Evolutionary conservation across 192 early-diverging fungal genomes (phyloP), one percentile per base, ranked within the genome.

Genomic region (Coemansia sp.): DNA sequence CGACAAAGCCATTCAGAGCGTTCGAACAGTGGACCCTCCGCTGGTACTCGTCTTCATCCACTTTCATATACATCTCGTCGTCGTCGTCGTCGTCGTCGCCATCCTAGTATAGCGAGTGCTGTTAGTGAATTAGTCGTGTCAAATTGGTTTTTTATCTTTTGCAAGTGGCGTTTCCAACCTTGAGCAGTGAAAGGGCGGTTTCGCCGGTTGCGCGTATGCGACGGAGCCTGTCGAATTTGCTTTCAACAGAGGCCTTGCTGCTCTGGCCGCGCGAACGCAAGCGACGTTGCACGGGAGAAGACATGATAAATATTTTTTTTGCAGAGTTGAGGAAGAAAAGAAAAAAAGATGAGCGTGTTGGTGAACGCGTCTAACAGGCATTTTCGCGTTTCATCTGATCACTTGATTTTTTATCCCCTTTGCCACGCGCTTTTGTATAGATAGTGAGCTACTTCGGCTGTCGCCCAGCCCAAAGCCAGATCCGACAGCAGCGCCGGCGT

Each of bases 21-120:
- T 58, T 58, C 42, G 23, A 31, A 3, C 53, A 42, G 18, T 66
- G 64, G 34, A 65, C 23, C 28, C 60, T 68, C 37, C 63, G 56
- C 39, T 71, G 71, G 59, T 77, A 83, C 37, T 77, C 74, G 37
- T 70, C 74, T 21, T 83, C 81, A 42, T 83, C 74, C 18, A 79
- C 71, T 20, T 66, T 65, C 64, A 66, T 74, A 56, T 75, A 74
- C 63, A 80, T 53, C 14, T 53, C 66, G 24, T 62, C 69, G 34
- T 59, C 64, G 9, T 62, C 61, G 35, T 63, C 70, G 28, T 65
- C 69, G 0, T 65, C 36, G 48, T 65, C 57, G 21, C 63, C 45
- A 4, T 66, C 70, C 60, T 72, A 66, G 20, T 34, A 20, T 55
- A 35, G 8, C 21, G 13, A 48, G 24, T 26, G 31, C 31, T 1